These are phyloP conservation scores for Artemisia argyi DNA, from an alignment of 129 eudicot genomes.

Conservation along the genomic window DNA sequence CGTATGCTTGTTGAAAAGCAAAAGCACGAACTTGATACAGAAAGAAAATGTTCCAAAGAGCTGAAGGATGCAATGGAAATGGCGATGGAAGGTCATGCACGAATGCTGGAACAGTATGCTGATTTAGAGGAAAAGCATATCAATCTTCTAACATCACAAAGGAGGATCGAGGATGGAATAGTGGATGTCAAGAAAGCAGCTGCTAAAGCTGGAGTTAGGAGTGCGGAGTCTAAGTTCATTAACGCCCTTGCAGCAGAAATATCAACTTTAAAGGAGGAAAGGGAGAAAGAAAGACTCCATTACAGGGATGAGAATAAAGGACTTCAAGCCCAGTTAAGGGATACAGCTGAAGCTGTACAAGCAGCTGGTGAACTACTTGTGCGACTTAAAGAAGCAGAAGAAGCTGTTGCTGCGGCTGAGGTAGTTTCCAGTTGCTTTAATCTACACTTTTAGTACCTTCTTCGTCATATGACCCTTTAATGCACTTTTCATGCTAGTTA, in stretches of 20 bases:
- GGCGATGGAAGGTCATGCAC: constrained; percentile 95
- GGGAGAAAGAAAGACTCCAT: constrained; percentile 68
- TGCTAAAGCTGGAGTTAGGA: constrained; percentile 81
- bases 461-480: no score
- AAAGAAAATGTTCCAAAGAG: constrained; percentile 85
- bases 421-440: constrained; percentile 36
- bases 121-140: constrained; percentile 91
- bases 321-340: constrained; percentile 79
- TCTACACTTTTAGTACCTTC: background rate
- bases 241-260: constrained; percentile 81
- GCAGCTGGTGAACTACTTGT: constrained; percentile 97
- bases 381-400: constrained; percentile 94
- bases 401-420: constrained; percentile 77
- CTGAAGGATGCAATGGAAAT: constrained; percentile 88
- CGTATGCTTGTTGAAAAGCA: constrained; percentile 51
- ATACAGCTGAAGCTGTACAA: constrained; percentile 95
- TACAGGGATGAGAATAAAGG: constrained; percentile 79
- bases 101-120: constrained; percentile 92
- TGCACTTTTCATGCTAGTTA: no score
- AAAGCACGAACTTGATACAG: constrained; percentile 61
- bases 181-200: constrained; percentile 89
- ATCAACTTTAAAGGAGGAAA: constrained; percentile 68
- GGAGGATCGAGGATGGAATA: constrained; percentile 74
- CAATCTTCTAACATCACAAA: constrained; percentile 65
- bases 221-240: constrained; percentile 76